Base-by-base conservation (phyloP, 2,329 filamentous ascomycete genomes). In the Pyrenophora tritici-repentis region DNA sequence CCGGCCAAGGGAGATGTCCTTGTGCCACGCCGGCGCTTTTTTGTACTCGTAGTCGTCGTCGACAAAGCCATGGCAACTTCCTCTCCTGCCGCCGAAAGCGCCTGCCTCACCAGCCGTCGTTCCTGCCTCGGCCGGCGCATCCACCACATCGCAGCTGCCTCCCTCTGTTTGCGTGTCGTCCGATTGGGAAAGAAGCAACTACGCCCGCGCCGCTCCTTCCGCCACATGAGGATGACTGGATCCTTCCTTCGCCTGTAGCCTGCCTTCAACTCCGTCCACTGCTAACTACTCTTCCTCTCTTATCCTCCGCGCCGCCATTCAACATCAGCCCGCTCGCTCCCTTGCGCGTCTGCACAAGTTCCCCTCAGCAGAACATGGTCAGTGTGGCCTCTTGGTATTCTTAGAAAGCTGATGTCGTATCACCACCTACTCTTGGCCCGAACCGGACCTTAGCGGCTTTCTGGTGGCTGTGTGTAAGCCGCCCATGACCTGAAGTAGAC, bases 401-500 rank as follows among this genome's bases (percentile, higher is more conserved):
- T 72, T 72, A 70, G 68, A 66, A 65, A 63, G 66, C 66, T 68
- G 67, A 66, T 65, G 67, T 61, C 61, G 64, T 62, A 63, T 63
- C 58, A 58, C 59, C 50, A 56, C 53, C 38, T 43, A 48, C 59
- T 58, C 55, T 66, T 67, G 44, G 42, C 66, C 61, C 46, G 36
- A 62, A 57, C 18, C 42, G 61, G 55, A 44, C 8, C 37, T 52
- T 54, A 58, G 65, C 62, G 58, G 58, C 32, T 55, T 65, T 59
- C 55, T 39, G 65, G 68, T 66, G 70, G 70, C 68, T 71, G 70
- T 72, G 70, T 63, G 50, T 56, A 44, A 68, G 63, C 65, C 61
- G 61, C 59, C 54, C 58, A 51, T 45, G 42, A 31, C 62, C 61
- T 54, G 43, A 65, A 62, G 46, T 52, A 61, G 63, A 50, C 34